Base-by-base conservation (phyloP, 2,329 filamentous ascomycete genomes). In the Alternaria alternata region DNA sequence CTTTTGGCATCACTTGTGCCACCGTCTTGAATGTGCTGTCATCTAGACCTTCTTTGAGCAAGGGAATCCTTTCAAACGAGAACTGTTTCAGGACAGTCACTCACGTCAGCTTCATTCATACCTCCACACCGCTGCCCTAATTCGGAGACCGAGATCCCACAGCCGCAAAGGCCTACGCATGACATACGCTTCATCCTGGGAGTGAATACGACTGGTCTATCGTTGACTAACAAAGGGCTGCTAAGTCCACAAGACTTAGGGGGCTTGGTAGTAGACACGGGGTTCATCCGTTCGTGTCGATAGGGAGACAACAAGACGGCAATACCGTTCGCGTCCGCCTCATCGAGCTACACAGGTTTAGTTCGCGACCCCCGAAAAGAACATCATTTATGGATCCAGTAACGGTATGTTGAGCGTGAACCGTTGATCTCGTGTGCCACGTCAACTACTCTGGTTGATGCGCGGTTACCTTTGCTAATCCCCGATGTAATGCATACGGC, bases 41-140 rank as follows among this genome's bases (percentile, higher is more conserved):
- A 49, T 36, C 20, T 14, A 36, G 18, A 16, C 32, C 20, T 22
- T 48, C 22, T 14, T 44, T 49, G 30, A 22, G 18, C 46, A 49
- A 34, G 46, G 46, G 20, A 36, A 26, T 22, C 30, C 46, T 36
- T 38, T 49, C 20, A n/a, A 11, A 12, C 16, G 14, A 49, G 14
- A 11, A 20, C 20, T 49, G 20, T 38, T 49, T 24, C 16, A 20
- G 22, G 30, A 34, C 46, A 48, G 20, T 49, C 22, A 49, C 16
- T 38, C 46, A 36, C 32, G 46, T 49, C 46, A 49, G 46, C 46
- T 49, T 49, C 46, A 49, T 48, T 49, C 30, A 36, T 38, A 12
- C 14, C 20, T 36, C 46, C 14, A 49, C 32, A 36, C 32, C 46
- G 22, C 30, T 22, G 30, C 18, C 46, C 32, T 26, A 34, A 49